These are phyloP conservation scores for Adansonia digitata DNA, from an alignment of 345 rosid genomes.

Conservation along the genomic window DNA sequence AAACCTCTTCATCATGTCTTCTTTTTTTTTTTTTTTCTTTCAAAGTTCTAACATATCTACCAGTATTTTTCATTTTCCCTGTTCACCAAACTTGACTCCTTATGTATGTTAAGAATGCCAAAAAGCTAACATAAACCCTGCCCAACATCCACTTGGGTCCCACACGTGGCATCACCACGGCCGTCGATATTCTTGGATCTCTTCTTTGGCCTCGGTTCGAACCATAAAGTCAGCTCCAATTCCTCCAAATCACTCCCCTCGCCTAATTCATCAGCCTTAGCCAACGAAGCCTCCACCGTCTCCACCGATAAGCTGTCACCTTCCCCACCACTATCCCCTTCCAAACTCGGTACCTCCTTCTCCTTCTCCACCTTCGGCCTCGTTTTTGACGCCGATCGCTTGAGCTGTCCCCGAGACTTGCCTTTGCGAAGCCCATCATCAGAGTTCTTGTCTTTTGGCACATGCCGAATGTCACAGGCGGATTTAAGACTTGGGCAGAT, in stretches of 20 bases:
- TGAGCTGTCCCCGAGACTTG: slow-evolving; percentile 23
- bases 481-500: background rate
- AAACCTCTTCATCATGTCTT: too few species aligned
- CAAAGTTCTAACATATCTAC: background rate
- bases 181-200: background rate
- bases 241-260: slow-evolving; percentile 21
- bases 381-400: slow-evolving; percentile 18
- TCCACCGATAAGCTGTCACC: slow-evolving; percentile 28
- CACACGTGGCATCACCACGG: background rate
- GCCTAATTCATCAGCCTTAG: slow-evolving; percentile 15
- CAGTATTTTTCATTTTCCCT: too few species aligned
- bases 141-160: background rate
- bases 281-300: slow-evolving; percentile 30
- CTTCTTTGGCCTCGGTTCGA: background rate
- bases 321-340: slow-evolving; percentile 15
- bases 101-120: background rate
- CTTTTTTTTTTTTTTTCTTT: background rate
- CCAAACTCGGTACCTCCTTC: background rate
- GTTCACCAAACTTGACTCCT: background rate
- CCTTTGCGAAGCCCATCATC: slow-evolving; percentile 21
- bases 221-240: slow-evolving; percentile 30
- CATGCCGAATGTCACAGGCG: slow-evolving; percentile 34
- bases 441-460: slow-evolving; percentile 16
- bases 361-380: slow-evolving; percentile 6
- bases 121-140: background rate